Conservation (phyloP, 1,284 basidiomycete genomes). For the Trametes hirsuta region DNA sequence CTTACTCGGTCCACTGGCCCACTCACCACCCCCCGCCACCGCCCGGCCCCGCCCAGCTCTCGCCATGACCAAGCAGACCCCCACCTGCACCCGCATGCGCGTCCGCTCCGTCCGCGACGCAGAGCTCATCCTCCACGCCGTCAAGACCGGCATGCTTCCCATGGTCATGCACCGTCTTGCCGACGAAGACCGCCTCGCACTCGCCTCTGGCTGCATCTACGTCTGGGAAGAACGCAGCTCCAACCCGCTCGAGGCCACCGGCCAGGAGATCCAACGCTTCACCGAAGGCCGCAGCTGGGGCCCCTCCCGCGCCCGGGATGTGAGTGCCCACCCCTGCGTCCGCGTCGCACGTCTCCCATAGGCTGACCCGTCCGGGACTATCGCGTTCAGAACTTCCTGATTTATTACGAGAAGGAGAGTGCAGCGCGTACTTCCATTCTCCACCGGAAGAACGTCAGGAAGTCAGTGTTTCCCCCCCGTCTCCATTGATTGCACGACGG, state of each 20-base stretch:
- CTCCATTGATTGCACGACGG: background rate
- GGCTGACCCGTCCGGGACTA: background rate
- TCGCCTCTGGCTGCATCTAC: slow-evolving; percentile 46
- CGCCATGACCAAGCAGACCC: slow-evolving; percentile 36
- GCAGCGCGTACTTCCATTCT: slow-evolving; percentile 35
- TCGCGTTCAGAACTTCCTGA: slow-evolving; percentile 38
- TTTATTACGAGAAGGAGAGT: slow-evolving; percentile 43
- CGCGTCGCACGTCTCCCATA: slow-evolving; percentile 8
- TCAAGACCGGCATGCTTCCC: slow-evolving; percentile 38
- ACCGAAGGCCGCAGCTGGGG: slow-evolving; percentile 44
- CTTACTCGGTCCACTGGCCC: background rate
- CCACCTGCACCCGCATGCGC: slow-evolving; percentile 45
- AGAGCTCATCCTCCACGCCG: slow-evolving; percentile 48
- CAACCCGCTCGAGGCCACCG: slow-evolving; percentile 42
- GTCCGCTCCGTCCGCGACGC: slow-evolving; percentile 45
- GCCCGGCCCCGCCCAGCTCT: slow-evolving; percentile 21
- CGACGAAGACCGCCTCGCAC: slow-evolving; percentile 45
- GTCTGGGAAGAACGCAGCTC: slow-evolving; percentile 50
- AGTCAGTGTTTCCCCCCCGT: slow-evolving; percentile 18
- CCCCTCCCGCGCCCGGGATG: slow-evolving; percentile 40
- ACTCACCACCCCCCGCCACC: slow-evolving; percentile 5
- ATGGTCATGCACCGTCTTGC: slow-evolving; percentile 47
- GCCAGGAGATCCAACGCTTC: slow-evolving; percentile 47
- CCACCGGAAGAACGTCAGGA: slow-evolving; percentile 29
- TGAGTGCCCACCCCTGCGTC: slow-evolving; percentile 28